These are phyloP conservation scores for Thraustochytrium striatum DNA, from an alignment of 352 stramenopile genomes.

Conservation along the genomic window DNA sequence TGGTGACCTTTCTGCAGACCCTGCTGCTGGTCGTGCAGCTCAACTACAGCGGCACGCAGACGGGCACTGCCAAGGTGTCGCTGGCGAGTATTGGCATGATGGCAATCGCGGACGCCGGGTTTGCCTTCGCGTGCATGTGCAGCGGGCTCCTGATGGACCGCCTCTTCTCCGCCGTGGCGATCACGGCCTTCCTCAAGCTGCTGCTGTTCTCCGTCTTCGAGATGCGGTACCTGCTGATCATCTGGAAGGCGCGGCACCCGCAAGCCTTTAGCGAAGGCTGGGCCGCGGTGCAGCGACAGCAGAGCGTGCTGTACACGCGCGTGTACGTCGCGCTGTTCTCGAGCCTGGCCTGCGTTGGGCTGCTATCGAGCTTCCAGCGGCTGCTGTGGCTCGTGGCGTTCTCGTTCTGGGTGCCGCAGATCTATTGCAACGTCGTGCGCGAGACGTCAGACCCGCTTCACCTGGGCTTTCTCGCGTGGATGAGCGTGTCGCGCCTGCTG, in stretches of 20 bases:
- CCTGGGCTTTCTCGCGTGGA: conserved; percentile 82
- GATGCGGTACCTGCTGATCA: conserved; percentile 95
- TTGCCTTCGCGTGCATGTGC: conserved; percentile 90
- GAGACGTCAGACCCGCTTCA: conserved; percentile 89
- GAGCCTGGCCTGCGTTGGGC: conserved; percentile 59
- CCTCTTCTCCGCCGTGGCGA: conserved; percentile 91
- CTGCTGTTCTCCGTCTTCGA: conserved; percentile 98
- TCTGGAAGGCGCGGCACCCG: conserved; percentile 85
- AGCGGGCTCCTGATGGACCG: conserved; percentile 86
- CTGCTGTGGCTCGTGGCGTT: conserved; percentile 76
- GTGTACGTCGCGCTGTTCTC: conserved; percentile 90
- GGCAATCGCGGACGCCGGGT: conserved; percentile 83
- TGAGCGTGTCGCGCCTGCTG: conserved; percentile 83
- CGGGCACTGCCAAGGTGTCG: conserved; percentile 62
- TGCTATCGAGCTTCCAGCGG: neutral
- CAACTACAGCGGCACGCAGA: conserved; percentile 73
- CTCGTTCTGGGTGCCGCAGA: conserved; percentile 98
- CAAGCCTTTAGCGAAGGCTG: conserved; percentile 75
- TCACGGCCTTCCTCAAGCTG: conserved; percentile 93
- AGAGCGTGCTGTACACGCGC: conserved; percentile 87
- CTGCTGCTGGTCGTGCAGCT: conserved; percentile 75
- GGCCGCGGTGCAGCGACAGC: conserved; percentile 78
- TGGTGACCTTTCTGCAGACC: conserved; percentile 72
- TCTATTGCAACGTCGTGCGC: conserved; percentile 87
- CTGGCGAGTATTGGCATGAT: conserved; percentile 75